phyloP scores from a whole-genome alignment of 805 yeast species.

The Myxozyma monticola region DNA sequence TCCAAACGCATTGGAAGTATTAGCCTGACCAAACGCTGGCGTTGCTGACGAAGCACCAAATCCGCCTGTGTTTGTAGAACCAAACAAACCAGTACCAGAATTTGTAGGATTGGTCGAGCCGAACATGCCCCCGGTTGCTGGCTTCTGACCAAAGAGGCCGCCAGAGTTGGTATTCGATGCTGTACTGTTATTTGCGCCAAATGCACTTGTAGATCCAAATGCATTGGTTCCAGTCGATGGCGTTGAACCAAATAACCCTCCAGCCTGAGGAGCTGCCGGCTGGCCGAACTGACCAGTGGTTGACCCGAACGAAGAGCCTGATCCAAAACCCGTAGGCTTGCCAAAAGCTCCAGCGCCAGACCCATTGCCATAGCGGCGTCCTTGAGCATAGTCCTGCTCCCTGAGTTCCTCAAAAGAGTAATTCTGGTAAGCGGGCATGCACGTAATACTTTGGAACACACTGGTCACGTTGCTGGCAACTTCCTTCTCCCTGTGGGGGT shows the following conservation, averaged over 20 bases:
- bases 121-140: constrained; percentile 26
- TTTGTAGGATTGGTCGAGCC: constrained; percentile 10
- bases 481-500: constrained; percentile 33
- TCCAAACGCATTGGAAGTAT: constrained; percentile 44
- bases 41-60: constrained; percentile 31
- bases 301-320: constrained; percentile 35
- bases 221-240: constrained; percentile 12
- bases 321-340: constrained; percentile 31
- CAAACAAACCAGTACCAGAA: constrained; percentile 30
- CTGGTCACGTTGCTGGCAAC: constrained; percentile 23
- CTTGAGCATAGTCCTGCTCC: constrained; percentile 78
- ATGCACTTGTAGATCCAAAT: constrained; percentile 23
- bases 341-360: constrained; percentile 34
- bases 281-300: constrained; percentile 31
- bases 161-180: constrained; percentile 22
- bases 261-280: constrained; percentile 14
- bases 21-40: constrained; percentile 46
- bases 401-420: constrained; percentile 87
- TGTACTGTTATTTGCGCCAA: constrained; percentile 32
- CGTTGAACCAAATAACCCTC: constrained; percentile 48
- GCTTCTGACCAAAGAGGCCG: constrained; percentile 31
- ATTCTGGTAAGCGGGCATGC: constrained; percentile 88
- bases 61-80: constrained; percentile 20
- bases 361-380: constrained; percentile 45
- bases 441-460: constrained; percentile 62